These are phyloP conservation scores for Chrysoporthe deuterocubensis DNA, from an alignment of 2,329 filamentous ascomycete genomes.

Conservation along the genomic window DNA sequence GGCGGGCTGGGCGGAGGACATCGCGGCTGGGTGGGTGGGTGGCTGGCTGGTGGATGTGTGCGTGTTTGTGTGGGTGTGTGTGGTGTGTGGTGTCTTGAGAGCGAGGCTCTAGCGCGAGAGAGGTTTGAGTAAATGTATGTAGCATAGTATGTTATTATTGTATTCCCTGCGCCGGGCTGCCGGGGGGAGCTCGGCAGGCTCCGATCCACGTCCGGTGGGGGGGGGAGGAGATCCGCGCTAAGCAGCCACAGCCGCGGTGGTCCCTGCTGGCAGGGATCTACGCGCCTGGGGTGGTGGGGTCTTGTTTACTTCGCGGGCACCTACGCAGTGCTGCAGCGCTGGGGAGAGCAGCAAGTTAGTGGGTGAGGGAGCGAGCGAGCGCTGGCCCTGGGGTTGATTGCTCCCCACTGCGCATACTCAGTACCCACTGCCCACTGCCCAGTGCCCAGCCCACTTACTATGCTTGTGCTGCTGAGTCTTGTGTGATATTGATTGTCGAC, in stretches of 20 bases:
- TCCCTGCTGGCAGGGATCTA: constrained; percentile 13
- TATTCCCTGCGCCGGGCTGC: neutral
- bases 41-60: neutral
- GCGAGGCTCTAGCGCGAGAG: too few relatives aligned
- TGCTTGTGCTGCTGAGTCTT: neutral
- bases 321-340: too few relatives aligned
- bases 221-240: neutral
- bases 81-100: neutral
- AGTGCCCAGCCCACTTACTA: too few relatives aligned
- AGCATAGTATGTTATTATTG: too few relatives aligned
- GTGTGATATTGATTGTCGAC: neutral
- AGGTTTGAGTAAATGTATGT: too few relatives aligned
- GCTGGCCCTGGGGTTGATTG: too few relatives aligned
- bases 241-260: constrained; percentile 9
- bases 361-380: too few relatives aligned
- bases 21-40: neutral
- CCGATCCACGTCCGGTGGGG: neutral
- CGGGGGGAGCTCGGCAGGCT: neutral
- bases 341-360: too few relatives aligned
- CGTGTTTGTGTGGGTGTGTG: neutral
- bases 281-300: constrained; percentile 13
- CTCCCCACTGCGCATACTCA: too few relatives aligned
- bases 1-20: constrained; percentile 51
- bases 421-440: too few relatives aligned
- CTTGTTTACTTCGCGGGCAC: constrained; percentile 5